Base-by-base conservation (phyloP, 495 filamentous ascomycete species). In the Penicillium turbatum region DNA sequence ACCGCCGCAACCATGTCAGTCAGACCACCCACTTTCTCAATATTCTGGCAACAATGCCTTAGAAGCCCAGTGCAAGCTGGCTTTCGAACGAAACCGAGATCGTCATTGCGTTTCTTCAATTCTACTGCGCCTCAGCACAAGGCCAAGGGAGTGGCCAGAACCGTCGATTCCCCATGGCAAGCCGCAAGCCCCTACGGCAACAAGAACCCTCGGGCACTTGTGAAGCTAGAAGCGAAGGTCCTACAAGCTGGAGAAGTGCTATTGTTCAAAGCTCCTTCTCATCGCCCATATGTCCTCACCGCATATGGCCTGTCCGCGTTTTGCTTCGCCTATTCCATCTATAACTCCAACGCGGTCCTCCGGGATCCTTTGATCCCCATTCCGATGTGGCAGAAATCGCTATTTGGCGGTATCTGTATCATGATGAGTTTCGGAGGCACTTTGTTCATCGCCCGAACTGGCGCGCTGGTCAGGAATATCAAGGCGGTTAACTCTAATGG, bases 191-290 rank as follows among this genome's bases (percentile, higher is more conserved):
- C 56, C 44, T 39, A 66, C 54, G 50, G 55, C 26, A 12, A 59
- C 50, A 49, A 53, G 57, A 43, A 43, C 29, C 49, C 49, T 32
- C 30, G 43, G 48, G n/a, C 27, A 53, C 68, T 41, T 56, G 61
- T 7, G 72, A 72, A 54, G 67, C 74, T 12, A 61, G 69, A 35
- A 70, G 59, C 49, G 57, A 70, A 37, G 7, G 49, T 51, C 16
- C 35, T 51, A 34, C 38, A 51, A n/a, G 10, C 1, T 6, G 71
- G 73, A 15, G 54, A 71, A n/a, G 54, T 76, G 10, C 37, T 80
- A 0, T 68, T 89, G 30, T 90, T 84, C 72, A 70, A 82, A 52
- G 76, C 81, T 0, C 82, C 77, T 5, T 83, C 84, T 5, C 83
- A 88, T 56, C 74, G 75, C 48, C 67, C 72, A 58, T 87, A 81